Conservation (phyloP, 2,329 filamentous ascomycete genomes). For the Albifimbria verrucaria region DNA sequence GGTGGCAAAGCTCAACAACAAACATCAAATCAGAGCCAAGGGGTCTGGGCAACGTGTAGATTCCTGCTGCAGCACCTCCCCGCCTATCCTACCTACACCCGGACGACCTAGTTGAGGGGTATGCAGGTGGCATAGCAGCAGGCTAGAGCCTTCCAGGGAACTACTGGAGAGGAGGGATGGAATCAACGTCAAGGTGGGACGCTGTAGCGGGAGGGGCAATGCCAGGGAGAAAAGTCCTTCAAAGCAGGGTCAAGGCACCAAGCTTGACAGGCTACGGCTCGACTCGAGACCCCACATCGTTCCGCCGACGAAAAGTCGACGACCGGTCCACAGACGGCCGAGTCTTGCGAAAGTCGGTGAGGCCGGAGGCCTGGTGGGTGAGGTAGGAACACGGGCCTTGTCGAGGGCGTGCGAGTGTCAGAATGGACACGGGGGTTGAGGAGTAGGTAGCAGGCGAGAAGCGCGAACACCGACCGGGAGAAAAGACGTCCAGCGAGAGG, state of each 20-base stretch:
- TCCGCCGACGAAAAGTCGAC: conserved; percentile 10
- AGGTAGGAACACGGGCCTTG: too few species aligned
- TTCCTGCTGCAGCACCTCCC: neutral
- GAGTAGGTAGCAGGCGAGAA: neutral
- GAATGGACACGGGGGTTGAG: neutral
- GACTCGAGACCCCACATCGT: conserved; percentile 4
- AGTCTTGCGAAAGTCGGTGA: conserved; percentile 28
- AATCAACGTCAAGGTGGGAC: neutral
- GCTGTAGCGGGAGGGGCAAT: neutral
- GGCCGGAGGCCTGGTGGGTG: conserved; percentile 5
- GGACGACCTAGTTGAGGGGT: neutral
- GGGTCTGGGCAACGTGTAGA: too few species aligned
- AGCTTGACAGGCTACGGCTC: neutral
- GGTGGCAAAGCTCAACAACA: neutral
- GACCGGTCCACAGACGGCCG: conserved; percentile 19
- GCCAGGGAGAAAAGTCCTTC: neutral
- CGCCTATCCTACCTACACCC: neutral
- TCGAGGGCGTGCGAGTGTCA: neutral
- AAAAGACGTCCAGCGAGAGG: too few species aligned
- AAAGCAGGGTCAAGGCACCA: neutral
- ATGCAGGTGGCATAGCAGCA: neutral
- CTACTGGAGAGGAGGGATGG: neutral
- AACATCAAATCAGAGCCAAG: too few species aligned
- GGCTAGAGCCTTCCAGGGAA: neutral
- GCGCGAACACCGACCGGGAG: neutral